phyloP scores from a whole-genome alignment of 306 rosid species.

The Lathyrus sativus region DNA sequence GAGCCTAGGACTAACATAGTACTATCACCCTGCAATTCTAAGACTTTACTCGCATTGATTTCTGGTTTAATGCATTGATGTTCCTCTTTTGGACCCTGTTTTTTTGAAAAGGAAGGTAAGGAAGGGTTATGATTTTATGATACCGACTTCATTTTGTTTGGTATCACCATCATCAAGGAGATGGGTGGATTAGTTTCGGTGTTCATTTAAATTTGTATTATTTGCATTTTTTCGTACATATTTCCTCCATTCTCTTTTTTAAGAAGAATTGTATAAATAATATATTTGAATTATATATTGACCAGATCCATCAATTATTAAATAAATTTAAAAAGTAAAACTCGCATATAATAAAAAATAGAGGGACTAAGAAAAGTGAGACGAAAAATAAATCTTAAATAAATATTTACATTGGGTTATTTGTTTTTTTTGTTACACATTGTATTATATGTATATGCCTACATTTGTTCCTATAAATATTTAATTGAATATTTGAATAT shows the following conservation, averaged over 20 bases:
- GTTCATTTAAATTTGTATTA: slow-evolving; percentile 14
- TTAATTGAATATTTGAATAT: no score
- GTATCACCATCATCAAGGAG: slow-evolving; percentile 1
- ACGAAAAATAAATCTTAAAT: no score
- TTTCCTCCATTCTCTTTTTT: no score
- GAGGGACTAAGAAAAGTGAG: not conserved
- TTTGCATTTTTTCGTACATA: not conserved
- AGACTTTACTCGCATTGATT: slow-evolving; percentile 29
- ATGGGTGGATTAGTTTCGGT: not conserved
- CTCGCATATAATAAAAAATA: no score
- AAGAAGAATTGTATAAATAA: no score
- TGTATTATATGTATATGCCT: no score
- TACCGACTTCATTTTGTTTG: slow-evolving; percentile 27
- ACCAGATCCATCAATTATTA: no score
- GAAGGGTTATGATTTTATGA: slow-evolving; percentile 13
- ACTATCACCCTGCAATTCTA: not conserved
- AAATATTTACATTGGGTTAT: no score
- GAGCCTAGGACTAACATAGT: not conserved
- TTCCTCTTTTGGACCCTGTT: slow-evolving; percentile 33
- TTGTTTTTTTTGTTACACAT: no score
- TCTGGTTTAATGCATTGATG: slow-evolving; percentile 41
- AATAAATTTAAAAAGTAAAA: no score
- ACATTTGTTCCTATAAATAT: no score
- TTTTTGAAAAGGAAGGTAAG: slow-evolving; percentile 13
- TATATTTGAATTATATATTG: no score